A percentile compares a stretch with the other conserved stretches of the same genome.
Conservation (phyloP, 2,329 filamentous ascomycete genomes). For the Arthrobotrys conoides region DNA sequence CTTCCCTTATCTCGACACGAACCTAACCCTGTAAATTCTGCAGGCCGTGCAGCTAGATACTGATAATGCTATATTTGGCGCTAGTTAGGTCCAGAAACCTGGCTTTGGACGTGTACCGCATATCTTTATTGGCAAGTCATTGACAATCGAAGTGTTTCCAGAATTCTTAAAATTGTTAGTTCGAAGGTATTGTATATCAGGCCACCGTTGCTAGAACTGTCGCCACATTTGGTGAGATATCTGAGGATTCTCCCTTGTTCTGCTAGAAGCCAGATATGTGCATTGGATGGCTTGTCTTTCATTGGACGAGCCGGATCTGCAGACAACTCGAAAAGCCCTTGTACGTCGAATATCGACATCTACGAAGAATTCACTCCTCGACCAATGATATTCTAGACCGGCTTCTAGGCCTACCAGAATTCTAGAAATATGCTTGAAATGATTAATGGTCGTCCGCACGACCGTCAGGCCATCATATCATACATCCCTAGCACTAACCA, state of each 20-base stretch:
- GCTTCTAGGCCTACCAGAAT: slow-evolving; percentile 25
- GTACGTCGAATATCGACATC: too few relatives aligned
- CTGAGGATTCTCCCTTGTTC: too few relatives aligned
- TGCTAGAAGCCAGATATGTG: slow-evolving; percentile 66
- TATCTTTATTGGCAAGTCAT: too few relatives aligned
- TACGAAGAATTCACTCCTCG: slow-evolving; percentile 64
- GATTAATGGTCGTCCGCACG: neutral
- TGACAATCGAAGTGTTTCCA: too few relatives aligned
- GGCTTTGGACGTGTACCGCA: too few relatives aligned
- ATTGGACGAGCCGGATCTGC: slow-evolving; percentile 71
- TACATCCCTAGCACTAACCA: neutral
- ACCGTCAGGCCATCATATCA: neutral
- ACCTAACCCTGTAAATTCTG: too few relatives aligned
- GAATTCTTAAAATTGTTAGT: too few relatives aligned
- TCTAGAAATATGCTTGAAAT: neutral
- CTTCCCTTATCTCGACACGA: too few relatives aligned
- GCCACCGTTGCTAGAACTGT: slow-evolving; percentile 65
- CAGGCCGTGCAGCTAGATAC: too few relatives aligned
- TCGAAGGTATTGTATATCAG: slow-evolving; percentile 67
- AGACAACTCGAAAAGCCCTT: slow-evolving; percentile 68
- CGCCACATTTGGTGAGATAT: slow-evolving; percentile 65
- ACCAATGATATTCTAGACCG: slow-evolving; percentile 66
- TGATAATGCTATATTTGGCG: too few relatives aligned
- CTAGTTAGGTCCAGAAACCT: too few relatives aligned
- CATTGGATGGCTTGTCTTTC: slow-evolving; percentile 68